These are phyloP conservation scores for Dicorynia guianensis DNA, from an alignment of 306 rosid genomes.

Conservation along the genomic window DNA sequence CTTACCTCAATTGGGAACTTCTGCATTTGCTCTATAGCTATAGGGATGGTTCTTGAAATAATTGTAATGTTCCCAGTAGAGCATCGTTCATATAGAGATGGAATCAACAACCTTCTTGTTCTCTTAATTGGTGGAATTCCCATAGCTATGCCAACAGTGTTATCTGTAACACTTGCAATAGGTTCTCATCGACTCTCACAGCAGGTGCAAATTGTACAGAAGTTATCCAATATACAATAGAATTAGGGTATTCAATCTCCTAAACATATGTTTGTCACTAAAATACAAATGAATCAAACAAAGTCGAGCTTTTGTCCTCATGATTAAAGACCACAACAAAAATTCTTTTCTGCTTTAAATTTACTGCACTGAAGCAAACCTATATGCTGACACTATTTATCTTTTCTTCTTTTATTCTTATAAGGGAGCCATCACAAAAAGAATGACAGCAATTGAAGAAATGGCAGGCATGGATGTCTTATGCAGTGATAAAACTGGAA, in stretches of 20 bases:
- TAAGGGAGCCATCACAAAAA: slow-evolving; percentile 89
- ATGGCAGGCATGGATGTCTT: slow-evolving; percentile 97
- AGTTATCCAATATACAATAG: background rate
- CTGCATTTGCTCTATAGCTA: slow-evolving; percentile 91
- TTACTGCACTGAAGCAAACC: background rate
- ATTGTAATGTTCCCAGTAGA: slow-evolving; percentile 84
- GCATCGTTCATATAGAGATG: slow-evolving; percentile 80
- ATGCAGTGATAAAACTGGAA: slow-evolving; percentile 94
- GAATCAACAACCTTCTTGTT: slow-evolving; percentile 93
- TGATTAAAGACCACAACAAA: background rate
- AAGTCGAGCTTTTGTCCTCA: slow-evolving; percentile 17
- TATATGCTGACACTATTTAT: slow-evolving; percentile 34
- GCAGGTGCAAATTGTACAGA: slow-evolving; percentile 59
- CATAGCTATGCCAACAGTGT: slow-evolving; percentile 96
- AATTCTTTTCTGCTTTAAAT: background rate
- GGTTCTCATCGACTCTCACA: slow-evolving; percentile 92
- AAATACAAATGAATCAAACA: slow-evolving; percentile 7
- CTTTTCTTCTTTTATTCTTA: slow-evolving; percentile 20
- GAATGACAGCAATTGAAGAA: slow-evolving; percentile 97
- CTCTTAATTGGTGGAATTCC: slow-evolving; percentile 95
- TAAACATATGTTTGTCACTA: slow-evolving; percentile 9
- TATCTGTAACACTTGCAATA: slow-evolving; percentile 90
- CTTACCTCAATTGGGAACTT: slow-evolving; percentile 87
- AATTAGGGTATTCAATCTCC: background rate
- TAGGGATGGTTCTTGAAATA: slow-evolving; percentile 88